These are phyloP conservation scores for Neurospora sp. DNA, from an alignment of 495 filamentous ascomycete species.

Conservation along the genomic window DNA sequence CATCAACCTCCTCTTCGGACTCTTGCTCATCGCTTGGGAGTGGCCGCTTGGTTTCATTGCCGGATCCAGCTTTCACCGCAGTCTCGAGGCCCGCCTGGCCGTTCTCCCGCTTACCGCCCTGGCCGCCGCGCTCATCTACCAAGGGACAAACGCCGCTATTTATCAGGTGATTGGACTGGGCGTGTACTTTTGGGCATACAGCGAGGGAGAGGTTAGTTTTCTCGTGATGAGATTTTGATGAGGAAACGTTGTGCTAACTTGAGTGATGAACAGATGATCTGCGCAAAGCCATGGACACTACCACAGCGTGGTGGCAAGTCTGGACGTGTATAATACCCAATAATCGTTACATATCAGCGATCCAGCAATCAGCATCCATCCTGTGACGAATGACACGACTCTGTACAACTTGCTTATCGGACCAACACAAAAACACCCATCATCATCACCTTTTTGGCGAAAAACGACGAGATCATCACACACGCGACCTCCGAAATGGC, in stretches of 20 bases:
- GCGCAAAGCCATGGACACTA: conserved; percentile 42
- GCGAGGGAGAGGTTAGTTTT: conserved; percentile 68
- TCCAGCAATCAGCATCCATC: background rate
- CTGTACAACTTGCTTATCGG: background rate
- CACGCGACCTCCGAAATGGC: background rate
- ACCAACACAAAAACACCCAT: background rate
- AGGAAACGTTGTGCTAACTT: background rate
- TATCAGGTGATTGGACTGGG: conserved; percentile 84
- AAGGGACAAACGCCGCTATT: conserved; percentile 81
- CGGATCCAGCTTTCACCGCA: conserved; percentile 67
- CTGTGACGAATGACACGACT: background rate
- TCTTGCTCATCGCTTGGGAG: conserved; percentile 78
- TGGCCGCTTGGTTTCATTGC: conserved; percentile 67
- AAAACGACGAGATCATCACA: background rate
- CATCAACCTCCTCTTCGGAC: conserved; percentile 84
- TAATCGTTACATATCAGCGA: background rate
- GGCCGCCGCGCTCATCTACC: conserved; percentile 69
- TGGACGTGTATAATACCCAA: conserved; percentile 23
- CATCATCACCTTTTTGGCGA: background rate
- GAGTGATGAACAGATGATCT: conserved; percentile 33
- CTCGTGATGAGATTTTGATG: background rate
- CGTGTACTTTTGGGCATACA: conserved; percentile 95
- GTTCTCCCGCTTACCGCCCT: conserved; percentile 75
- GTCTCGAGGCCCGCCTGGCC: conserved; percentile 75
- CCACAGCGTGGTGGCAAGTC: conserved; percentile 30